Evolutionary conservation across 768 basidiomycete species (phyloP).

Genomic region (Mycena chlorophos): DNA sequence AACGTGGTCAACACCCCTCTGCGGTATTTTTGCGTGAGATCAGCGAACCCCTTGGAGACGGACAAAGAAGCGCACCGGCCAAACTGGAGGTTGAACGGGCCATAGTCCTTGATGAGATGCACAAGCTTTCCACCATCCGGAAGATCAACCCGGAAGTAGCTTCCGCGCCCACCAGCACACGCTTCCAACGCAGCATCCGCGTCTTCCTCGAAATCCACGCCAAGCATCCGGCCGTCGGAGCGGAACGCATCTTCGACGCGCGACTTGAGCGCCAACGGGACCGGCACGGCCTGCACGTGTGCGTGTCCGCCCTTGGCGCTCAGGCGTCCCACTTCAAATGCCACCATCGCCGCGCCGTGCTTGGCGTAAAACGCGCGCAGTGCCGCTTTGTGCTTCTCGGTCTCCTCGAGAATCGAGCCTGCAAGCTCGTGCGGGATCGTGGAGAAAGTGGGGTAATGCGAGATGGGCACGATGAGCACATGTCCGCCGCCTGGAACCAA

Average conservation of each 20-base stretch:
- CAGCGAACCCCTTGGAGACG: not conserved
- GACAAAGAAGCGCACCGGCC: slow-evolving; percentile 64
- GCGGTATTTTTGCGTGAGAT: slow-evolving; percentile 7
- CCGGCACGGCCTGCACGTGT: slow-evolving; percentile 84
- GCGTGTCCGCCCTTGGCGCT: slow-evolving; percentile 90
- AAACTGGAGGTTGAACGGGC: slow-evolving; percentile 89
- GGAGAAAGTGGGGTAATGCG: slow-evolving; percentile 86
- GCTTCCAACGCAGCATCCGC: slow-evolving; percentile 60
- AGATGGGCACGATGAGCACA: slow-evolving; percentile 89
- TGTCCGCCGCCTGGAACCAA: slow-evolving; percentile 94
- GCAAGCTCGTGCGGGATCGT: slow-evolving; percentile 80
- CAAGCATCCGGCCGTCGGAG: slow-evolving; percentile 62
- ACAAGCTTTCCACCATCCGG: slow-evolving; percentile 85
- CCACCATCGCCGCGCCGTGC: slow-evolving; percentile 65
- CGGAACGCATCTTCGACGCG: slow-evolving; percentile 72
- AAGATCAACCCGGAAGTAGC: slow-evolving; percentile 90
- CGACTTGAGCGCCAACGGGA: slow-evolving; percentile 62
- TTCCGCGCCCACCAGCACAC: slow-evolving; percentile 54
- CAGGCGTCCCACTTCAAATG: slow-evolving; percentile 86
- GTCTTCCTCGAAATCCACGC: slow-evolving; percentile 76
- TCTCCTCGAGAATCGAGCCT: slow-evolving; percentile 75
- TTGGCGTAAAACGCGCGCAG: slow-evolving; percentile 72
- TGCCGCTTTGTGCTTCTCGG: slow-evolving; percentile 81
- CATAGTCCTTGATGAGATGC: slow-evolving; percentile 75
- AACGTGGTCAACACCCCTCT: slow-evolving; percentile 83